Conservation (phyloP, 208 protist species). For the Crithidia fasciculata region DNA sequence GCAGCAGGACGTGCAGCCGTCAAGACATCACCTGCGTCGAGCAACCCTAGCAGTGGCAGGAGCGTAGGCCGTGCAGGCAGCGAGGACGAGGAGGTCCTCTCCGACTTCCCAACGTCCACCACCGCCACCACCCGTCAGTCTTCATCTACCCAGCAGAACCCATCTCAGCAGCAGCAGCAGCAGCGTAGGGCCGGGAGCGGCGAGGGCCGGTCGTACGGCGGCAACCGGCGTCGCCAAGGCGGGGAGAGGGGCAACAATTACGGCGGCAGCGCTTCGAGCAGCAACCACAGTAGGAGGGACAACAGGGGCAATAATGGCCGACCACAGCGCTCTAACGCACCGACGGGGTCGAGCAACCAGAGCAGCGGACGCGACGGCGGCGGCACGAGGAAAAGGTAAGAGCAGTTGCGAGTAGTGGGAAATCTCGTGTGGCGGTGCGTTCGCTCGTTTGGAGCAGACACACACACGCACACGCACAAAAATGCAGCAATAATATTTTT, state of each 20-base stretch:
- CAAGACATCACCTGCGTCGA: no score
- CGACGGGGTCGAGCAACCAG: neutral
- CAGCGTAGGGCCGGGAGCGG: neutral
- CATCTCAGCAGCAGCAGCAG: conserved; percentile 7
- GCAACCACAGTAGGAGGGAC: neutral
- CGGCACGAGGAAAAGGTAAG: no score
- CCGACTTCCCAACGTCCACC: neutral
- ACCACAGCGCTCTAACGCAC: neutral
- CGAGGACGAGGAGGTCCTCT: neutral
- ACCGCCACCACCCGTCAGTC: neutral
- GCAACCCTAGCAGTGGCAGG: no score
- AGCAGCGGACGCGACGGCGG: no score
- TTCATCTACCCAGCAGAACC: neutral
- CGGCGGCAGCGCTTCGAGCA: neutral
- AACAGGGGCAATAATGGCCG: neutral
- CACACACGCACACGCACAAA: no score
- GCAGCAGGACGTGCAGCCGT: no score
- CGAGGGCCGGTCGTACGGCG: neutral
- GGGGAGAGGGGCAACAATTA: no score
- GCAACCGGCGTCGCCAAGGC: neutral
- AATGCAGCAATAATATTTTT: no score
- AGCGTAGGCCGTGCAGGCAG: no score
- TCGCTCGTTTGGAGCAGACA: no score
- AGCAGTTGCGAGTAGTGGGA: no score
- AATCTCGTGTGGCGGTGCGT: no score